Base-by-base conservation (phyloP, 768 basidiomycete genomes). In the Lactarius sanguifluus region DNA sequence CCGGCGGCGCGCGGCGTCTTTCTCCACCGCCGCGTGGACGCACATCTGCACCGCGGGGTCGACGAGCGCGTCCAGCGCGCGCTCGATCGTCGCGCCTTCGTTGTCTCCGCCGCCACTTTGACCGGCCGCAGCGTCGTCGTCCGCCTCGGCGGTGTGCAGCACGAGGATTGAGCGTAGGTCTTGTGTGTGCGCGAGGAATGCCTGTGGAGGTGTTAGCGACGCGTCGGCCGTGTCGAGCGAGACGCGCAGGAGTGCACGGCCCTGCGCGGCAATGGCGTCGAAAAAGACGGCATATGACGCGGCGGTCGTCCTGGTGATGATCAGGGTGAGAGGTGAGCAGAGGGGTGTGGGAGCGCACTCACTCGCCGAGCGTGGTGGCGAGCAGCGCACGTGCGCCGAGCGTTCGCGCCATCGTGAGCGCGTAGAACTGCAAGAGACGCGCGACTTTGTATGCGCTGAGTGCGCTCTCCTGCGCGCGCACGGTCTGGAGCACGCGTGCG, bases 371-470 rank as follows among this genome's bases (percentile, higher is more conserved):
- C 0, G 91, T 89, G 64, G 79, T 82, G 1, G 90, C 89, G 62
- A 98, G 79, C 55, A 91, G 65, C 1, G 96, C 92, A 3, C 90
- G 80, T n/a, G 85, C 82, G 0, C 97, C 97, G 52, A 98, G 89
- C 1, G 96, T 98, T 57, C 93, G 83, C 59, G 86, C 83, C 94
- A 99, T 97, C 5, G 95, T 98, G 38, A 94, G 76, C 73, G 89
- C 79, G 75, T 98, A 99, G 74, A 98, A 99, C 70, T 96, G 93
- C 10, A 99, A 77, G n/a, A 98, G 80, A 72, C 96, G 98, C 57
- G 94, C 89, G 60, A 98, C 88, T 75, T 93, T 95, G 79, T 94
- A 99, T 0, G 91, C 87, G 55, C 90, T 85, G 65, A 98, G 94
- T 66, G 90, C 89, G 71, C 92, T 95, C 76, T 98, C 96, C 74